Percentiles rank a stretch among this genome's conserved stretches.
Conservation (phyloP, 2,329 filamentous ascomycete genomes). For the Calycina herbarum region DNA sequence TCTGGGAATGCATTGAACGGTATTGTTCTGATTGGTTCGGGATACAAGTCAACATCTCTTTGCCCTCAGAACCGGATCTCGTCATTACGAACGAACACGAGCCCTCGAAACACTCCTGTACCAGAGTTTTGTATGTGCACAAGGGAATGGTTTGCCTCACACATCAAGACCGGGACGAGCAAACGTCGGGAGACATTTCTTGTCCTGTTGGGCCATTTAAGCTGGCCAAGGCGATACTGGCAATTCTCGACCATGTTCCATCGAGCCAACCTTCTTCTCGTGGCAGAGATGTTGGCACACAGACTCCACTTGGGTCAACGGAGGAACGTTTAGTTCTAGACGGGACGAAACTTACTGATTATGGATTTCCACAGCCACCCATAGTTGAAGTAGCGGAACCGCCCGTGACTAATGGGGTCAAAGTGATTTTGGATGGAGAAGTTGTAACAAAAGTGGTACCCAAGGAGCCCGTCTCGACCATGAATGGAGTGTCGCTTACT, state of each 20-base stretch:
- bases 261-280: not conserved
- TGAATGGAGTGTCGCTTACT: not conserved
- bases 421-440: not conserved
- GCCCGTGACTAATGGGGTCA: not conserved
- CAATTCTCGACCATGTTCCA: constrained; percentile 20
- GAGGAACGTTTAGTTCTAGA: constrained; percentile 24
- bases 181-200: constrained; percentile 22
- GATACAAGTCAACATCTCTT: constrained; percentile 17
- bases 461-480: not conserved
- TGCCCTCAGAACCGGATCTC: constrained; percentile 18
- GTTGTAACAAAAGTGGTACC: not conserved
- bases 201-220: constrained; percentile 33
- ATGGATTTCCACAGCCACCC: constrained; percentile 22
- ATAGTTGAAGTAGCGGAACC: not conserved
- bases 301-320: constrained; percentile 30
- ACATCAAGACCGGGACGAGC: not conserved
- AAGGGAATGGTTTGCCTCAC: constrained; percentile 20
- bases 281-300: constrained; percentile 23
- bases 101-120: constrained; percentile 8
- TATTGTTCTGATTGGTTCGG: constrained; percentile 36
- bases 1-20: constrained; percentile 30
- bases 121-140: constrained; percentile 28
- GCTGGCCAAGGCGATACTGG: constrained; percentile 30
- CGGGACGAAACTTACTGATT: constrained; percentile 26
- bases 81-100: constrained; percentile 25